Conservation (phyloP, 2,329 filamentous ascomycete genomes). For the Aspergillus latus region DNA sequence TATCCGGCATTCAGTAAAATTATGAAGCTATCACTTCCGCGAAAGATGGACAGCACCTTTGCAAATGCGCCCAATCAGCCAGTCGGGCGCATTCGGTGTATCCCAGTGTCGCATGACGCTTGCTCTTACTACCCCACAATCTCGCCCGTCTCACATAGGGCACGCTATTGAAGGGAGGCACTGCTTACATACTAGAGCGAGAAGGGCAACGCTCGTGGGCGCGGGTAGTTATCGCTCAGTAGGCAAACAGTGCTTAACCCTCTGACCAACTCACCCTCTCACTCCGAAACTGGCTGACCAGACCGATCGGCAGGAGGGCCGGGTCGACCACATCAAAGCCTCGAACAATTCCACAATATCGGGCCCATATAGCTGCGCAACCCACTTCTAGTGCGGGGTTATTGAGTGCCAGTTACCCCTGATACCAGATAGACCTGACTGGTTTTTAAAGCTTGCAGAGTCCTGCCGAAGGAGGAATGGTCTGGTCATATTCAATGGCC, state of each 20-base stretch:
- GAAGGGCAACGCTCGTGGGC: no score
- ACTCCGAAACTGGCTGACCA: conserved; percentile 17
- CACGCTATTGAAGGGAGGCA: no score
- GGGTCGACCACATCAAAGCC: conserved; percentile 18
- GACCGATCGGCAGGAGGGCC: conserved; percentile 15
- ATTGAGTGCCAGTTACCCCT: neutral
- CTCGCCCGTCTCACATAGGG: no score
- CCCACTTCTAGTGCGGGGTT: conserved; percentile 15
- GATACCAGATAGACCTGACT: conserved; percentile 7
- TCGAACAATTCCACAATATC: conserved; percentile 14
- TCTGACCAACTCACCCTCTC: conserved; percentile 14
- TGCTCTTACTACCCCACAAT: no score
- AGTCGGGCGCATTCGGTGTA: no score
- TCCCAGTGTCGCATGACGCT: no score
- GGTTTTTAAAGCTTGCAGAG: neutral
- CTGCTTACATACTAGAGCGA: no score
- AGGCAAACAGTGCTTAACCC: neutral
- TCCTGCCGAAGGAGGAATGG: neutral
- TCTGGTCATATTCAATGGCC: conserved; percentile 3
- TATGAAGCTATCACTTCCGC: no score
- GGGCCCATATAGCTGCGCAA: conserved; percentile 15
- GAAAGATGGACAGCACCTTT: no score
- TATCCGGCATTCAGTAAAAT: no score
- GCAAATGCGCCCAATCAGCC: no score
- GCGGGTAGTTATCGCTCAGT: no score